A percentile compares a stretch with the other conserved stretches of the same genome.
Evolutionary conservation across 2,329 filamentous ascomycete species (phyloP).

Genomic region (Mycogone perniciosa): DNA sequence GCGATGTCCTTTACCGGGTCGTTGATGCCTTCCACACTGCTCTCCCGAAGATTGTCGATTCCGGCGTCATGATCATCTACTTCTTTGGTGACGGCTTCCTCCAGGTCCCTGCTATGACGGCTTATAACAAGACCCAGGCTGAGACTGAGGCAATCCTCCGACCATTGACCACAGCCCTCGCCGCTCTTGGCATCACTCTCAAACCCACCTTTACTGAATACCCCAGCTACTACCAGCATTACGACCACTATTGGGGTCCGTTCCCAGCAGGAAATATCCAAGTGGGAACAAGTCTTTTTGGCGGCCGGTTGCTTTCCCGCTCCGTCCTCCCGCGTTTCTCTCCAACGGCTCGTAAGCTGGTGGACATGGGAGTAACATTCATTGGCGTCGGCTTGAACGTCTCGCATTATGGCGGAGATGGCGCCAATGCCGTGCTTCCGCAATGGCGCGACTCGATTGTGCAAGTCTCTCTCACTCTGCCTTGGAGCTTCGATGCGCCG

Average conservation of each 20-base stretch:
- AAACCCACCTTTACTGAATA: constrained; percentile 24
- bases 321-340: constrained; percentile 18
- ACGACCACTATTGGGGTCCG: constrained; percentile 27
- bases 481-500: constrained; percentile 23
- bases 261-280: constrained; percentile 30
- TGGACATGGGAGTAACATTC: constrained; percentile 16
- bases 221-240: constrained; percentile 23
- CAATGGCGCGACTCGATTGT: constrained; percentile 34
- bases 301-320: constrained; percentile 38
- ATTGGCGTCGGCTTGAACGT: constrained; percentile 14
- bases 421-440: constrained; percentile 33
- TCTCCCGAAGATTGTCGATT: constrained; percentile 36
- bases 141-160: constrained; percentile 34
- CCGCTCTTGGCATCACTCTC: constrained; percentile 19
- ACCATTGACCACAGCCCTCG: constrained; percentile 32
- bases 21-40: constrained; percentile 18
- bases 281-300: constrained; percentile 25
- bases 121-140: constrained; percentile 35
- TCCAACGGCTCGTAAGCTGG: no score
- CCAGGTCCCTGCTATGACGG: constrained; percentile 37
- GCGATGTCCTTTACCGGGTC: not conserved
- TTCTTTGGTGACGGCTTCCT: constrained; percentile 37
- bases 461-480: constrained; percentile 23
- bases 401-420: not conserved
- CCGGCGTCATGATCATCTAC: constrained; percentile 42